Evolutionary conservation across 345 rosid species (phyloP).

Genomic region (Combretum micranthum): DNA sequence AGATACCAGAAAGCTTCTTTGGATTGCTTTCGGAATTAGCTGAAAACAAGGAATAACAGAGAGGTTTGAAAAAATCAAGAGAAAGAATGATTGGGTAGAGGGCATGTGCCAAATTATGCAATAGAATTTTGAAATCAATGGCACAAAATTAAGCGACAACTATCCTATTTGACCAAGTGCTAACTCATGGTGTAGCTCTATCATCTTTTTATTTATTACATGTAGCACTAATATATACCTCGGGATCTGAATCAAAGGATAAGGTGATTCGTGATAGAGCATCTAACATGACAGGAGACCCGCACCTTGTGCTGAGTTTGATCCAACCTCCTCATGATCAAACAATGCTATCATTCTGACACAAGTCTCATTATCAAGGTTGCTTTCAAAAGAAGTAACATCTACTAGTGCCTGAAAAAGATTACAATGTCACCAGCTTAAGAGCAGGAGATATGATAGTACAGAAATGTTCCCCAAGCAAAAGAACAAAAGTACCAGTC

Average conservation of each 20-base stretch:
- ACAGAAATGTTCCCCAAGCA: too few species aligned
- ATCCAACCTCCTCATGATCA: constrained; percentile 98
- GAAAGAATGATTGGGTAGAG: neutral
- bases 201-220: too few species aligned
- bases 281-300: constrained; percentile 94
- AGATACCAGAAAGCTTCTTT: constrained; percentile 81
- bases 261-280: constrained; percentile 78
- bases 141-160: too few species aligned
- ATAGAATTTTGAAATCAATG: too few species aligned
- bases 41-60: constrained; percentile 21
- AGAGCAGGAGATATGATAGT: too few species aligned
- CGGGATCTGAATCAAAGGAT: constrained; percentile 61
- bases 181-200: neutral
- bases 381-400: constrained; percentile 55
- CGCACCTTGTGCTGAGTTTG: constrained; percentile 97
- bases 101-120: constrained; percentile 1
- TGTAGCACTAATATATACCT: constrained; percentile 27
- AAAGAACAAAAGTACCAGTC: too few species aligned
- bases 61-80: too few species aligned
- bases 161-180: too few species aligned
- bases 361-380: constrained; percentile 71
- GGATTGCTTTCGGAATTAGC: constrained; percentile 82
- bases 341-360: constrained; percentile 93
- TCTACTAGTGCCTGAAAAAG: constrained; percentile 66
- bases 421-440: too few species aligned